phyloP scores from a whole-genome alignment of 352 stramenopile genomes.

The Pilasporangium apinafurcum region DNA sequence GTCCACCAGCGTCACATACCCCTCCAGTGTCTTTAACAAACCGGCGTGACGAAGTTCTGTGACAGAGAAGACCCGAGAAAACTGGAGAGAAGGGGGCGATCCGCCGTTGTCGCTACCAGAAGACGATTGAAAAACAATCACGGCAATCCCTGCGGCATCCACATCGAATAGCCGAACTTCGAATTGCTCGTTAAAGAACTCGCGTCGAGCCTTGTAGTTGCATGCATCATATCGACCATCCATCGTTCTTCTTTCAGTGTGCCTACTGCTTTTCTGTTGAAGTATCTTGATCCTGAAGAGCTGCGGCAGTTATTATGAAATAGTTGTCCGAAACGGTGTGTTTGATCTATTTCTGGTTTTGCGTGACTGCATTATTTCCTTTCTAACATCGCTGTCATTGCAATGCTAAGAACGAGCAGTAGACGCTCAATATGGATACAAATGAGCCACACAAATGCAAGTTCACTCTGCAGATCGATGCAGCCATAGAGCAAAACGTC shows the following conservation, averaged over 20 bases:
- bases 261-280: too few species aligned
- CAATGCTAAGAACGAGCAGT: too few species aligned
- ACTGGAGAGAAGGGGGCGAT: constrained; percentile 43
- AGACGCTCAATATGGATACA: not conserved
- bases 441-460: constrained; percentile 31
- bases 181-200: constrained; percentile 55
- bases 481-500: constrained; percentile 20
- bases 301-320: too few species aligned
- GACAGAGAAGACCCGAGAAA: constrained; percentile 54
- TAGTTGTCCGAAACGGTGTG: too few species aligned
- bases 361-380: not conserved
- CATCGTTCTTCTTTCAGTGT: constrained; percentile 2
- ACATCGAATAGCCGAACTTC: constrained; percentile 73
- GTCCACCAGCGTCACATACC: constrained; percentile 53
- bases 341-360: not conserved
- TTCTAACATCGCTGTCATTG: constrained; percentile 5
- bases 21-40: constrained; percentile 51
- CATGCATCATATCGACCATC: constrained; percentile 30
- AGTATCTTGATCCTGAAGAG: too few species aligned
- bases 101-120: constrained; percentile 11
- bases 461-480: constrained; percentile 62
- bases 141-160: constrained; percentile 53
- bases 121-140: constrained; percentile 37
- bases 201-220: constrained; percentile 53
- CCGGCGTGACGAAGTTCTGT: constrained; percentile 34